These are phyloP conservation scores for Penicillium hordei DNA, from an alignment of 2,329 filamentous ascomycete species.

Conservation along the genomic window DNA sequence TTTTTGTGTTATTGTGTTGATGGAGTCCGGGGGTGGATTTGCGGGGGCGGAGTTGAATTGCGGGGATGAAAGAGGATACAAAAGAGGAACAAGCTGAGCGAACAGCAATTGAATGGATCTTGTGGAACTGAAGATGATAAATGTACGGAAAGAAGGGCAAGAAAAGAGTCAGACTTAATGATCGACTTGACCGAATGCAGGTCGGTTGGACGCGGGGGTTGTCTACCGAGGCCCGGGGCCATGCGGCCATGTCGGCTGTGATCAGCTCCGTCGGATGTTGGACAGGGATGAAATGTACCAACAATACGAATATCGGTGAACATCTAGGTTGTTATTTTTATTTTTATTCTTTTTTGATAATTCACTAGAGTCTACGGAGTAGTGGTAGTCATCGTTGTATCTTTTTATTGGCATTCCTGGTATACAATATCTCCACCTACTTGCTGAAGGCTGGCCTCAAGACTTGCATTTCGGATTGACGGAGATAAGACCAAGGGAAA, in stretches of 20 bases:
- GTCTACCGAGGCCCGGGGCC: constrained; percentile 27
- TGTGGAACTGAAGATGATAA: constrained; percentile 1
- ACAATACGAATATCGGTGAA: background rate
- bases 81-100: background rate
- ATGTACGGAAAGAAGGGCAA: background rate
- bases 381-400: background rate
- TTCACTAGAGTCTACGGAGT: background rate
- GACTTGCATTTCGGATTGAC: background rate
- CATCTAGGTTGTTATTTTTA: background rate
- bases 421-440: background rate
- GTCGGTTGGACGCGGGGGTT: constrained; percentile 24
- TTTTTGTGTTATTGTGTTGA: constrained; percentile 18
- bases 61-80: constrained; percentile 9
- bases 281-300: background rate
- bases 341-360: background rate
- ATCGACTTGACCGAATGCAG: constrained; percentile 14
- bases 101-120: constrained; percentile 1
- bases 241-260: constrained; percentile 20
- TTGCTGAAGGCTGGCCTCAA: background rate
- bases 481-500: background rate
- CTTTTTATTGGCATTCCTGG: background rate
- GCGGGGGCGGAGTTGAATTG: constrained; percentile 24
- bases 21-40: constrained; percentile 27
- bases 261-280: background rate
- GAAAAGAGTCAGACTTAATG: constrained; percentile 3